These are phyloP conservation scores for Klebsormidium nitens DNA, from an alignment of 139 green algal genomes.

Conservation along the genomic window DNA sequence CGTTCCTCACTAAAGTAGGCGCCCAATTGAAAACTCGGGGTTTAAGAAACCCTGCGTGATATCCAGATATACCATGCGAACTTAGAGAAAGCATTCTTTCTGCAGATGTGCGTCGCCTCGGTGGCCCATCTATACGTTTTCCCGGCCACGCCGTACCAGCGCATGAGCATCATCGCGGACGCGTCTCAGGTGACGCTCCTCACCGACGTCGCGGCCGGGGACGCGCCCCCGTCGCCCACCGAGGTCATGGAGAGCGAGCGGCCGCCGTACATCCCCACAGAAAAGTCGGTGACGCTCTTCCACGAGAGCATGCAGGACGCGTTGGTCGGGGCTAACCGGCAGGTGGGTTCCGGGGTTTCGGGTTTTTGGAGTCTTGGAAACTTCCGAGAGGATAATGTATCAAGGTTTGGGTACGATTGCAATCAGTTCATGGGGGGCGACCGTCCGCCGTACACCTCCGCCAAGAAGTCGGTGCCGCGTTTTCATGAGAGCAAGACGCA, in stretches of 20 bases:
- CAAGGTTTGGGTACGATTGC: not conserved
- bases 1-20: too few relatives aligned
- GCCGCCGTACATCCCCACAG: too few relatives aligned
- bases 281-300: not conserved
- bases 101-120: conserved; percentile 85
- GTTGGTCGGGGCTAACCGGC: not conserved
- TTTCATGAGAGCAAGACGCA: not conserved
- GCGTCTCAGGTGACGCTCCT: not conserved
- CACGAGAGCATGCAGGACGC: conserved; percentile 8
- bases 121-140: conserved; percentile 87
- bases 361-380: too few relatives aligned
- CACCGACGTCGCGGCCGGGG: conserved; percentile 9
- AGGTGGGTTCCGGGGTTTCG: not conserved
- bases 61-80: too few relatives aligned
- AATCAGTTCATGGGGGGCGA: not conserved
- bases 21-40: too few relatives aligned
- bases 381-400: too few relatives aligned
- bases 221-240: conserved; percentile 1
- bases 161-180: not conserved
- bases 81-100: too few relatives aligned
- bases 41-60: too few relatives aligned
- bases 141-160: conserved; percentile 52
- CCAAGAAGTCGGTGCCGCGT: not conserved
- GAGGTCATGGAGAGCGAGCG: conserved; percentile 24
- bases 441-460: too few relatives aligned